A percentile compares a stretch with the other conserved stretches of the same genome.
Conservation (phyloP, 2,329 filamentous ascomycete genomes). For the Paracamarosporium sp. region DNA sequence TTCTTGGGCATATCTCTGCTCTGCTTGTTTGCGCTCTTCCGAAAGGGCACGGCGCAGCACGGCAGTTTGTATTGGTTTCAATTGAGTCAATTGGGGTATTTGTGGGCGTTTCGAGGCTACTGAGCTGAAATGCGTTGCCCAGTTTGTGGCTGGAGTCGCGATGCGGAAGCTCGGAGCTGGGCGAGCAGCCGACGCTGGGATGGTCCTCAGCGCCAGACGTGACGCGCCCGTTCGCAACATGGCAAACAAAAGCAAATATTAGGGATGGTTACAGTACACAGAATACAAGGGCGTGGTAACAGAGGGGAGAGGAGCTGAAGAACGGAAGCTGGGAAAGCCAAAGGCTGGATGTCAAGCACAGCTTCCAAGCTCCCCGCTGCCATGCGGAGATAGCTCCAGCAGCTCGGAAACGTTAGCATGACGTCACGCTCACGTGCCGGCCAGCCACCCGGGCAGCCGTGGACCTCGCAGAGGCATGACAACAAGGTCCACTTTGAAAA, state of each 20-base stretch:
- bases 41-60: constrained; percentile 51
- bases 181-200: constrained; percentile 37
- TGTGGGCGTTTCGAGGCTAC: constrained; percentile 43
- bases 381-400: constrained; percentile 10
- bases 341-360: neutral
- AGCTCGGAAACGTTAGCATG: constrained; percentile 6
- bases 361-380: constrained; percentile 10
- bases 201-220: constrained; percentile 49
- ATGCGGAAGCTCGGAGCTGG: constrained; percentile 32
- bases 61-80: constrained; percentile 42
- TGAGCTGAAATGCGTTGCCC: constrained; percentile 53
- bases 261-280: neutral
- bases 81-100: constrained; percentile 29
- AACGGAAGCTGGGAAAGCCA: neutral
- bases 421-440: constrained; percentile 6
- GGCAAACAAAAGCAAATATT: neutral
- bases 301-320: neutral
- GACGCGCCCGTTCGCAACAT: constrained; percentile 56
- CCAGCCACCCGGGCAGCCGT: neutral
- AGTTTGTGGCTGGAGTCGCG: constrained; percentile 36
- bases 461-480: neutral
- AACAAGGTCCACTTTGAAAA: neutral
- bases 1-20: constrained; percentile 61
- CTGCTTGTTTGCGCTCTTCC: constrained; percentile 61
- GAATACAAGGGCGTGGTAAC: neutral